Percentiles rank a stretch among this genome's conserved stretches.
These are phyloP conservation scores for Fraxinus baroniana DNA, from an alignment of 305 asterid species.

Conservation along the genomic window DNA sequence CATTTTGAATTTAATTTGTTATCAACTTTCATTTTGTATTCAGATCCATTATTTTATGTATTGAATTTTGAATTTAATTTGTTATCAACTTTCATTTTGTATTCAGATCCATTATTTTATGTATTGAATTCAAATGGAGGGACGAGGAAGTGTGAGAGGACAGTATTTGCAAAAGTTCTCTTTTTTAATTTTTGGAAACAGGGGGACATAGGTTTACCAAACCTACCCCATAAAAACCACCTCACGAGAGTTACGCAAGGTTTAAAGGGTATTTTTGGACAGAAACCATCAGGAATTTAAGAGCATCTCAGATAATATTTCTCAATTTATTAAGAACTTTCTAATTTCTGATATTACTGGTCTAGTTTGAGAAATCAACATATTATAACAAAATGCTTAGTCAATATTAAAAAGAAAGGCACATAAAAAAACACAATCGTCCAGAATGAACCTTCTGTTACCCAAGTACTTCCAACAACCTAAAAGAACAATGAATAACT, in stretches of 20 bases:
- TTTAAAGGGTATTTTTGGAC: neutral
- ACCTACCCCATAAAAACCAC: neutral
- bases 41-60: too few species aligned
- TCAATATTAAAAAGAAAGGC: neutral
- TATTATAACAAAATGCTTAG: neutral
- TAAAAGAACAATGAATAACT: neutral
- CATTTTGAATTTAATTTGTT: neutral
- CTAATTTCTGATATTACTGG: neutral
- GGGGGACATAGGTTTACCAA: neutral
- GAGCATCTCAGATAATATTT: neutral
- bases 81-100: neutral
- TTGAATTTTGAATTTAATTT: neutral
- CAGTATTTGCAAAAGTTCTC: neutral
- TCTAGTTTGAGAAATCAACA: neutral
- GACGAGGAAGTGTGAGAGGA: neutral
- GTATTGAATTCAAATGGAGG: neutral
- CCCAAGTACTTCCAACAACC: neutral
- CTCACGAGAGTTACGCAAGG: neutral
- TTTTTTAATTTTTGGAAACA: neutral
- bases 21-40: neutral
- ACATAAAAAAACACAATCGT: neutral
- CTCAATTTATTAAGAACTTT: neutral
- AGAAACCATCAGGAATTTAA: neutral
- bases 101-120: neutral
- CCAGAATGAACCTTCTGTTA: neutral